Conservation (phyloP, 768 basidiomycete genomes). For the Lanmaoa rubissima region DNA sequence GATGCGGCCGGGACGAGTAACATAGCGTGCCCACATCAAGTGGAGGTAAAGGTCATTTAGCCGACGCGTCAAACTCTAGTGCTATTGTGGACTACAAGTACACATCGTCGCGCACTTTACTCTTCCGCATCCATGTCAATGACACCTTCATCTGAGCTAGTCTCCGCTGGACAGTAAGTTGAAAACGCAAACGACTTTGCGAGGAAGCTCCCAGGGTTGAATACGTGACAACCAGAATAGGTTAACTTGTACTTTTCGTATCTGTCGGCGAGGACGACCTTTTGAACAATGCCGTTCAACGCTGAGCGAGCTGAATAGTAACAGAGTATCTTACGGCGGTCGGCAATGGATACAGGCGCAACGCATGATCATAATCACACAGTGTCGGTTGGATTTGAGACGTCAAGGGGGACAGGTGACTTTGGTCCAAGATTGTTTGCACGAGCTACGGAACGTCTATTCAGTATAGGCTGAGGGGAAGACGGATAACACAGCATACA, state of each 20-base stretch:
- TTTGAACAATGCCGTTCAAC: slow-evolving; percentile 9
- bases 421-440: slow-evolving; percentile 95
- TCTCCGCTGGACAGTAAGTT: slow-evolving; percentile 83
- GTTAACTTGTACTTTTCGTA: slow-evolving; percentile 96
- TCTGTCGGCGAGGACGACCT: slow-evolving; percentile 94
- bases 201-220: slow-evolving; percentile 94
- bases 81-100: neutral
- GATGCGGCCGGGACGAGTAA: slow-evolving; percentile 10
- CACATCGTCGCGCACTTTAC: slow-evolving; percentile 7
- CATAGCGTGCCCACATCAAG: slow-evolving; percentile 27
- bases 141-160: slow-evolving; percentile 79
- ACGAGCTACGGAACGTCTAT: slow-evolving; percentile 61
- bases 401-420: slow-evolving; percentile 88
- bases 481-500: slow-evolving; percentile 47
- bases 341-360: slow-evolving; percentile 92
- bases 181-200: slow-evolving; percentile 83
- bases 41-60: neutral
- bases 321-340: slow-evolving; percentile 64
- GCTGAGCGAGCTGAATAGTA: neutral
- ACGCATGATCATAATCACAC: slow-evolving; percentile 87
- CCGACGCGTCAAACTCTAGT: neutral
- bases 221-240: slow-evolving; percentile 97
- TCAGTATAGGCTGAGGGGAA: neutral
- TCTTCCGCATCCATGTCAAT: slow-evolving; percentile 42
- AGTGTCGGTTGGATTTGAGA: slow-evolving; percentile 82